Evolutionary conservation across 108 stramenopile species (phyloP).

Genomic region (Nitzschia sp.): DNA sequence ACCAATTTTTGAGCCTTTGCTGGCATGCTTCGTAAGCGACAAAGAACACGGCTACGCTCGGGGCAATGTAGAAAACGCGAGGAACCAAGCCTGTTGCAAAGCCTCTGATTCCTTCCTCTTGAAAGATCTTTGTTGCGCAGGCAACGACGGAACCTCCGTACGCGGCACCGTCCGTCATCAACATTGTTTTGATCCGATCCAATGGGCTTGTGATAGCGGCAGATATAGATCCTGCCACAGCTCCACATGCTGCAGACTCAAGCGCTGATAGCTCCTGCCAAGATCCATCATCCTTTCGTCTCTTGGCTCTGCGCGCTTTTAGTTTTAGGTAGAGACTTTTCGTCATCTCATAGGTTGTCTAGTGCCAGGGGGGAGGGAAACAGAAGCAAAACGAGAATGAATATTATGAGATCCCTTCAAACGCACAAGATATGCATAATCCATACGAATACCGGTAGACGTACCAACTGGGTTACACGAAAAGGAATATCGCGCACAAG

Average conservation of each 20-base stretch:
- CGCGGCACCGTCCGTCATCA: slow-evolving; percentile 75
- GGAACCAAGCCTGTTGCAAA: slow-evolving; percentile 70
- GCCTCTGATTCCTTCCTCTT: slow-evolving; percentile 65
- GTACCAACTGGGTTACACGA: slow-evolving; percentile 68
- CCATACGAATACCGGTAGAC: too few relatives aligned
- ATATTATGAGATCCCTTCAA: too few relatives aligned
- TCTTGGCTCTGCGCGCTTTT: slow-evolving; percentile 15
- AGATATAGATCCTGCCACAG: slow-evolving; percentile 75
- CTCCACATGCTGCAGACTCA: slow-evolving; percentile 78
- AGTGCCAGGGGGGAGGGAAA: not conserved
- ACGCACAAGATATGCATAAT: too few relatives aligned
- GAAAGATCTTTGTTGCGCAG: slow-evolving; percentile 58
- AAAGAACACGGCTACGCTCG: slow-evolving; percentile 84
- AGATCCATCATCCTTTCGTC: not conserved
- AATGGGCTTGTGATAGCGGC: slow-evolving; percentile 76
- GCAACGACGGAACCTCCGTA: slow-evolving; percentile 61
- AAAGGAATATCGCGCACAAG: slow-evolving; percentile 81
- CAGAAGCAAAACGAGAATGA: not conserved
- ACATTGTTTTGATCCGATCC: slow-evolving; percentile 76
- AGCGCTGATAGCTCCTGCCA: slow-evolving; percentile 48
- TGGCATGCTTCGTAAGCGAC: slow-evolving; percentile 77
- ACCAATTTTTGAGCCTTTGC: slow-evolving; percentile 34
- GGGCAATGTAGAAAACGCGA: slow-evolving; percentile 77
- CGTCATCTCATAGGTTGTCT: slow-evolving; percentile 70
- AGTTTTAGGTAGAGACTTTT: slow-evolving; percentile 52